These are phyloP conservation scores for Groenewaldozyma sp. DNA, from an alignment of 1,139 yeast species.

Conservation along the genomic window DNA sequence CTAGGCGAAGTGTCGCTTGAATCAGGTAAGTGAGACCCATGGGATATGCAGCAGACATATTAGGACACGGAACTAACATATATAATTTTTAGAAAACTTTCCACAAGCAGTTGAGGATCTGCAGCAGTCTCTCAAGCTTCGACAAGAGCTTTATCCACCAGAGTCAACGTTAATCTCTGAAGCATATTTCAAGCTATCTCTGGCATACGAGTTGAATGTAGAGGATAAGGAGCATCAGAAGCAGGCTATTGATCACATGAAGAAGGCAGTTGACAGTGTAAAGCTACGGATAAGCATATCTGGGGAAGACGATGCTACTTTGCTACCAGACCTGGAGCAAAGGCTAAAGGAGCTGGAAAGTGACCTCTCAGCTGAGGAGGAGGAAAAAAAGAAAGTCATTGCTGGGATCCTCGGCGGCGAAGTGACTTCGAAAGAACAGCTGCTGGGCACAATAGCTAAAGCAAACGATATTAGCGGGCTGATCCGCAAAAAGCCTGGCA, in stretches of 20 bases:
- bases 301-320: slow-evolving; percentile 40
- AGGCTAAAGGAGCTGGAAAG: slow-evolving; percentile 41
- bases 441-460: slow-evolving; percentile 14
- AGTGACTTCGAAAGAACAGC: slow-evolving; percentile 13
- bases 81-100: slow-evolving; percentile 45
- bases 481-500: slow-evolving; percentile 35
- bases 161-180: slow-evolving; percentile 59
- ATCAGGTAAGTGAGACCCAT: slow-evolving; percentile 34
- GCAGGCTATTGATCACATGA: slow-evolving; percentile 51
- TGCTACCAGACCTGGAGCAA: slow-evolving; percentile 44
- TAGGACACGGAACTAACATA: not conserved
- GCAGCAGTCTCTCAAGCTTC: slow-evolving; percentile 44
- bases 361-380: slow-evolving; percentile 43
- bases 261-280: slow-evolving; percentile 53
- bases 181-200: slow-evolving; percentile 70
- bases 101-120: slow-evolving; percentile 67
- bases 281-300: slow-evolving; percentile 6
- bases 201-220: slow-evolving; percentile 66
- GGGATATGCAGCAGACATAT: not conserved
- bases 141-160: slow-evolving; percentile 45
- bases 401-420: slow-evolving; percentile 55
- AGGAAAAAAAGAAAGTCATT: slow-evolving; percentile 50
- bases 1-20: slow-evolving; percentile 87
- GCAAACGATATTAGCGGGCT: slow-evolving; percentile 51
- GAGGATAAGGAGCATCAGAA: slow-evolving; percentile 24